Evolutionary conservation across 2,329 filamentous ascomycete species (phyloP).

Genomic region (Fonsecaea monophora): DNA sequence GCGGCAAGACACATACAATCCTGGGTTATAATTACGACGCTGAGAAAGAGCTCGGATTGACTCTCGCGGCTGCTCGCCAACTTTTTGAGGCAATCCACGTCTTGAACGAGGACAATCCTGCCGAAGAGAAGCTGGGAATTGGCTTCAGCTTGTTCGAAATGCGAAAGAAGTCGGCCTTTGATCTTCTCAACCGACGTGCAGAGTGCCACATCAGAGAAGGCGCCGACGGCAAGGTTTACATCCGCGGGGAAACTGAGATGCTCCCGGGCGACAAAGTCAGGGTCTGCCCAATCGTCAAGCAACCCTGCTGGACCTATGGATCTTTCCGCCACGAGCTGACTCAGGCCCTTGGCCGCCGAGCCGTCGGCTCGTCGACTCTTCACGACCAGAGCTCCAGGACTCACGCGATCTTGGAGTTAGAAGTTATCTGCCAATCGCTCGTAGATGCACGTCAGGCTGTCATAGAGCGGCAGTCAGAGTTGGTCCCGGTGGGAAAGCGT

Average conservation of each 20-base stretch:
- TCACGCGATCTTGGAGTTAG: slow-evolving; percentile 53
- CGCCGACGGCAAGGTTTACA: slow-evolving; percentile 49
- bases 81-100: slow-evolving; percentile 42
- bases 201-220: slow-evolving; percentile 54
- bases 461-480: slow-evolving; percentile 52
- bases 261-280: slow-evolving; percentile 51
- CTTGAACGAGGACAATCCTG: slow-evolving; percentile 38
- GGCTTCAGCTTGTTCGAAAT: slow-evolving; percentile 53
- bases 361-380: slow-evolving; percentile 49
- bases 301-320: slow-evolving; percentile 48
- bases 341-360: slow-evolving; percentile 35
- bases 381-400: slow-evolving; percentile 56
- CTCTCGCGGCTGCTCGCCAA: slow-evolving; percentile 46
- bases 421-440: slow-evolving; percentile 49
- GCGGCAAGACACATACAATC: slow-evolving; percentile 53
- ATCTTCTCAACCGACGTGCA: slow-evolving; percentile 50
- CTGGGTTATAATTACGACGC: slow-evolving; percentile 53
- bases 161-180: slow-evolving; percentile 52
- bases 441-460: slow-evolving; percentile 49
- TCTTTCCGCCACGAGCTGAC: slow-evolving; percentile 43
- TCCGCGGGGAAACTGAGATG: slow-evolving; percentile 53
- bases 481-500: slow-evolving; percentile 54
- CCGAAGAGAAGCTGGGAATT: slow-evolving; percentile 43
- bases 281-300: slow-evolving; percentile 49
- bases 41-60: slow-evolving; percentile 47